Percentiles rank a stretch among this genome's conserved stretches.
These are phyloP conservation scores for Arctium minus DNA, from an alignment of 129 eudicot genomes.

Conservation along the genomic window DNA sequence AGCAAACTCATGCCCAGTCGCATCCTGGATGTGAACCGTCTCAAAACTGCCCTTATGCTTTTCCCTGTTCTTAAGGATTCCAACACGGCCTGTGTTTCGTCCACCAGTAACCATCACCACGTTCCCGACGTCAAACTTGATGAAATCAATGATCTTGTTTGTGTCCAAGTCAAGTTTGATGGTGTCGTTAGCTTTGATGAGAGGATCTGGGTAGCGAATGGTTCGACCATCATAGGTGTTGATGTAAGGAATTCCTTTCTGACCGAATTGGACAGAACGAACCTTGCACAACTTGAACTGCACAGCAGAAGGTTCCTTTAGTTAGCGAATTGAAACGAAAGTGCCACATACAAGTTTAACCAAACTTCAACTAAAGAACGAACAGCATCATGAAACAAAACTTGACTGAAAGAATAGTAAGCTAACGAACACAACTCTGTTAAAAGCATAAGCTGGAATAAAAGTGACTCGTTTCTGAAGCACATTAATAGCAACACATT, in stretches of 20 bases:
- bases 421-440: no score
- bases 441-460: no score
- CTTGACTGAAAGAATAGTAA: no score
- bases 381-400: no score
- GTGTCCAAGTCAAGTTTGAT: slow-evolving; percentile 51
- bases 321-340: background rate
- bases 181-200: slow-evolving; percentile 53
- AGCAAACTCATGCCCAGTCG: slow-evolving; percentile 51
- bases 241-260: slow-evolving; percentile 52
- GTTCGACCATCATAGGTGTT: slow-evolving; percentile 58
- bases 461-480: no score
- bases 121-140: slow-evolving; percentile 55
- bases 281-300: slow-evolving; percentile 63
- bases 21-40: slow-evolving; percentile 50
- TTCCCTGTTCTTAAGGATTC: slow-evolving; percentile 49
- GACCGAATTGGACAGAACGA: slow-evolving; percentile 49
- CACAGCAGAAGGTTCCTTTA: background rate
- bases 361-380: no score
- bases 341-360: no score
- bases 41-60: slow-evolving; percentile 62
- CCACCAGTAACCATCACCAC: slow-evolving; percentile 68
- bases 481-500: no score
- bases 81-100: slow-evolving; percentile 54
- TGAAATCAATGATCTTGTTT: slow-evolving; percentile 46
- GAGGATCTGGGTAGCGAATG: slow-evolving; percentile 57